Conservation (phyloP, 2,329 filamentous ascomycete species). For the Chaetomium olivaceum region DNA sequence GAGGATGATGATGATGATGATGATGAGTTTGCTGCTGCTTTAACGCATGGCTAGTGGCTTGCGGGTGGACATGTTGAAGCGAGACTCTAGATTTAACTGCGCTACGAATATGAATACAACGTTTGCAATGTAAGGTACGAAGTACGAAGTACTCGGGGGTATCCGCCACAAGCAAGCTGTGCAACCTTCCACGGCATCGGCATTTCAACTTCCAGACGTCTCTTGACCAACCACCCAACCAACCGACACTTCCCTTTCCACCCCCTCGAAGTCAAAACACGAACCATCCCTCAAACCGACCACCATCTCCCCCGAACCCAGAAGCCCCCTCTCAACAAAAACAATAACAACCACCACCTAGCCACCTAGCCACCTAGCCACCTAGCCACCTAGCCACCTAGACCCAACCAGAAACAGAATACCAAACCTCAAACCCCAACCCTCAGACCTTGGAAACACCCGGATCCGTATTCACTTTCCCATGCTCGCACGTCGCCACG, state of each 20-base stretch:
- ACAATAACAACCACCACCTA: not conserved
- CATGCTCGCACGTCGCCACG: conserved; percentile 62
- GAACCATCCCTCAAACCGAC: not conserved
- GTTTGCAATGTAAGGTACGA: not conserved
- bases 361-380: not conserved
- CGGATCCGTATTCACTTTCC: conserved; percentile 63
- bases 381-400: not conserved
- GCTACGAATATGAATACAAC: not conserved
- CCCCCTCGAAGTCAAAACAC: not conserved
- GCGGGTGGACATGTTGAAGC: not conserved
- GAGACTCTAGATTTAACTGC: not conserved
- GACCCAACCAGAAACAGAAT: not conserved
- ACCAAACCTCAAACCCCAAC: too few relatives aligned
- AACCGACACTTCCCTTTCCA: not conserved
- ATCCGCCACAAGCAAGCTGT: not conserved
- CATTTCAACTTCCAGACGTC: not conserved
- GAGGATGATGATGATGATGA: conserved; percentile 22
- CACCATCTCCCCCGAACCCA: too few relatives aligned
- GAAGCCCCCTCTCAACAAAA: too few relatives aligned
- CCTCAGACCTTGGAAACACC: conserved; percentile 32
- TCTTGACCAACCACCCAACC: not conserved
- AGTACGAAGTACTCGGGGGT: not conserved
- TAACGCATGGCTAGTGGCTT: not conserved
- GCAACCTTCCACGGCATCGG: not conserved
- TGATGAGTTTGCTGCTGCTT: conserved; percentile 15